These are phyloP conservation scores for Craspedostauros australis DNA, from an alignment of 108 stramenopile species.

Conservation along the genomic window DNA sequence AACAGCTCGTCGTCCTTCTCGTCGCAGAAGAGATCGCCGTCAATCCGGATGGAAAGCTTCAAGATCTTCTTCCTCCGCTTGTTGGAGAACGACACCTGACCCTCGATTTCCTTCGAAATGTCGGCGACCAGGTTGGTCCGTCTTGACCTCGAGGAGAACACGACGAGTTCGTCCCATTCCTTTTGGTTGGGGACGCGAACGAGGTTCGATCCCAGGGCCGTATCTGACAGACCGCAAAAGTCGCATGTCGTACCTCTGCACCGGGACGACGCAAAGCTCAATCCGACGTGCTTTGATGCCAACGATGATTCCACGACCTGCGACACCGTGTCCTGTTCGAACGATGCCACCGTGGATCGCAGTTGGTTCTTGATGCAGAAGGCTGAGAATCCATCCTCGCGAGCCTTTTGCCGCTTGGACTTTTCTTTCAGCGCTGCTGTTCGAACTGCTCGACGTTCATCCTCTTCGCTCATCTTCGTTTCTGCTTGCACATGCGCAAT, in stretches of 20 bases:
- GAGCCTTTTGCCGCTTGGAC: conserved; percentile 47
- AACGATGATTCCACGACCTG: conserved; percentile 53
- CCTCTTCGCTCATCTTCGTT: conserved; percentile 31
- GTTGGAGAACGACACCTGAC: neutral
- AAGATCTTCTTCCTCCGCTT: conserved; percentile 21
- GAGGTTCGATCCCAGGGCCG: conserved; percentile 64
- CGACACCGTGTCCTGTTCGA: conserved; percentile 70
- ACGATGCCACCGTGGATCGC: conserved; percentile 60
- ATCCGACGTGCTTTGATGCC: conserved; percentile 36
- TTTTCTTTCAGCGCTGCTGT: conserved; percentile 42
- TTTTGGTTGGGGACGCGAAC: conserved; percentile 64
- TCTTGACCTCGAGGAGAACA: conserved; percentile 37
- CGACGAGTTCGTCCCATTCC: conserved; percentile 73
- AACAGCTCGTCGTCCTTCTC: conserved; percentile 24
- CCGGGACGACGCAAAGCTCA: conserved; percentile 42
- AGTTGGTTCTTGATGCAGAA: conserved; percentile 61
- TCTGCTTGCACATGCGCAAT: conserved; percentile 25
- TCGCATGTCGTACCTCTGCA: conserved; percentile 53
- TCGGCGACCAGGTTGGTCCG: conserved; percentile 56
- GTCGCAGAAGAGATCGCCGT: conserved; percentile 57
- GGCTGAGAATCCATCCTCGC: conserved; percentile 65
- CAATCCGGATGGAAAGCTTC: conserved; percentile 56
- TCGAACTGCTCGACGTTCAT: conserved; percentile 34
- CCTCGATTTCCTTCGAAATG: conserved; percentile 2
- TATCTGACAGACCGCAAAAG: conserved; percentile 75